Evolutionary conservation across 306 rosid genomes (phyloP).

Genomic region (Carpinus viminea): DNA sequence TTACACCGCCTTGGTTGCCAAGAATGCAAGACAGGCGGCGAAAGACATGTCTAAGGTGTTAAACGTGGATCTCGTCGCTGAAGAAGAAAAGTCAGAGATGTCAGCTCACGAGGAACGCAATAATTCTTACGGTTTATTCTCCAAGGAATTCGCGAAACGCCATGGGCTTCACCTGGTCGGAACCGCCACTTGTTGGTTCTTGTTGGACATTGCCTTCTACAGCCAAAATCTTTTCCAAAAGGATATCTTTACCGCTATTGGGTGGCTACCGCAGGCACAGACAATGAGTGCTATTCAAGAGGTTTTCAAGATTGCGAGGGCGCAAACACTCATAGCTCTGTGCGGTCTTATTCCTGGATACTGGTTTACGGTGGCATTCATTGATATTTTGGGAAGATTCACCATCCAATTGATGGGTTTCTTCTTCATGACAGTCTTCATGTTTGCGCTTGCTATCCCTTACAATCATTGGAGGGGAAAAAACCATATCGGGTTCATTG

Average conservation of each 20-base stretch:
- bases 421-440: conserved; percentile 91
- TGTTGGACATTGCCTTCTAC: conserved; percentile 83
- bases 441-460: conserved; percentile 86
- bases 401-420: conserved; percentile 84
- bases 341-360: conserved; percentile 92
- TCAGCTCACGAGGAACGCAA: conserved; percentile 5
- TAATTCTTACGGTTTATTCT: conserved; percentile 61
- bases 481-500: conserved; percentile 61
- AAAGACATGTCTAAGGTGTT: conserved; percentile 79
- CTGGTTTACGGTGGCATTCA: conserved; percentile 74
- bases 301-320: conserved; percentile 66
- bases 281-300: conserved; percentile 79
- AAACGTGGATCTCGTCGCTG: conserved; percentile 59
- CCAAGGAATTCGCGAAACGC: conserved; percentile 48
- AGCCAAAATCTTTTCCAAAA: conserved; percentile 93
- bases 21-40: conserved; percentile 74
- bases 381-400: conserved; percentile 74
- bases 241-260: conserved; percentile 69
- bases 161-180: conserved; percentile 78
- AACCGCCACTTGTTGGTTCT: conserved; percentile 75
- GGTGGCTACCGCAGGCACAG: conserved; percentile 73
- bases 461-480: conserved; percentile 78
- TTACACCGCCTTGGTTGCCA: conserved; percentile 79
- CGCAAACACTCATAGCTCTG: conserved; percentile 81
- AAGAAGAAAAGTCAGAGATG: conserved; percentile 41